A percentile compares a stretch with the other conserved stretches of the same genome.
These are phyloP conservation scores for Waitea zeae DNA, from an alignment of 1,284 basidiomycete species.

Conservation along the genomic window DNA sequence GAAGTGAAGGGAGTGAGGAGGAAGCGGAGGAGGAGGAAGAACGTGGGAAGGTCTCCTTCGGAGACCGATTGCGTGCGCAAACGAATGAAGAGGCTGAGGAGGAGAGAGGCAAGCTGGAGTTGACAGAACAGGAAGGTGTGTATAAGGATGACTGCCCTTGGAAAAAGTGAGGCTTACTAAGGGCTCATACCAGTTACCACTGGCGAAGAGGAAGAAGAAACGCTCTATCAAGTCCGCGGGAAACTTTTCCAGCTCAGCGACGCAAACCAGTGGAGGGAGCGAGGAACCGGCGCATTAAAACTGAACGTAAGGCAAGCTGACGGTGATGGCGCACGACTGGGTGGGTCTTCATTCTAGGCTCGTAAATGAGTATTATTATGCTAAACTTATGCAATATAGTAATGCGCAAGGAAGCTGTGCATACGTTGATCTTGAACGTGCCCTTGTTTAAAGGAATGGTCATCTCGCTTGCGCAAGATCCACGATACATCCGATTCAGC, in stretches of 20 bases:
- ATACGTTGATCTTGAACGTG: constrained; percentile 72
- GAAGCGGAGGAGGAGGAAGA: constrained; percentile 22
- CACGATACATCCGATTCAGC: constrained; percentile 64
- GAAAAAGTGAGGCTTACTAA: background rate
- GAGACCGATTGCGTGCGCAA: constrained; percentile 41
- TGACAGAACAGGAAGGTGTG: constrained; percentile 60
- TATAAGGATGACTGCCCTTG: constrained; percentile 6
- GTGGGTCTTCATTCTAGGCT: constrained; percentile 34
- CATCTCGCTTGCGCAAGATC: constrained; percentile 62
- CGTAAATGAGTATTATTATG: constrained; percentile 2
- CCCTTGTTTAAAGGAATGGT: constrained; percentile 79
- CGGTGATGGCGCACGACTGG: constrained; percentile 55
- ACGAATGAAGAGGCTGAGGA: constrained; percentile 19
- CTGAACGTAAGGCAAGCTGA: constrained; percentile 62
- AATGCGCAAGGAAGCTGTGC: constrained; percentile 90
- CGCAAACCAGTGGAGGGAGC: constrained; percentile 69
- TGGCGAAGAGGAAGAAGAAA: constrained; percentile 86
- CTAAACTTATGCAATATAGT: constrained; percentile 31
- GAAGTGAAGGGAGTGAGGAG: constrained; percentile 10
- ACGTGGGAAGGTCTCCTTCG: constrained; percentile 27
- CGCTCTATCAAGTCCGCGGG: constrained; percentile 68
- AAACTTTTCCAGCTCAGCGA: constrained; percentile 68
- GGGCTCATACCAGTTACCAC: constrained; percentile 43
- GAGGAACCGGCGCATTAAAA: constrained; percentile 70
- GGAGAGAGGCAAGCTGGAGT: constrained; percentile 23